Percentiles rank a stretch among this genome's conserved stretches.
Evolutionary conservation across 805 yeast species (phyloP).

Genomic region (Diddensiella transvaalensis): DNA sequence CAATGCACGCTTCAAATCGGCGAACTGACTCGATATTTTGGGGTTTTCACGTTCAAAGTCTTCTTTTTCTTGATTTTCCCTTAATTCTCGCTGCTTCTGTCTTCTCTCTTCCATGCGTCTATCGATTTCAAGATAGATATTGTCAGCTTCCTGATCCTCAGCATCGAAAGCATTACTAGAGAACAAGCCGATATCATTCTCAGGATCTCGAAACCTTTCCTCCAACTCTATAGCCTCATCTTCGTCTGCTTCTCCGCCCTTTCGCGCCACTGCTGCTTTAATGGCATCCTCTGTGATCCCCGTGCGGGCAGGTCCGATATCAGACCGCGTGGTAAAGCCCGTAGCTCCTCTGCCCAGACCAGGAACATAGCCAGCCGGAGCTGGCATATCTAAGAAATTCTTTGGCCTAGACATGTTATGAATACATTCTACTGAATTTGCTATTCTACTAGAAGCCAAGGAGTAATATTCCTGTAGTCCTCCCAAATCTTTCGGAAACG

Average conservation of each 20-base stretch:
- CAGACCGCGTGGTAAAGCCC: conserved; percentile 86
- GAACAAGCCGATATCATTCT: conserved; percentile 36
- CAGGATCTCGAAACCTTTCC: conserved; percentile 31
- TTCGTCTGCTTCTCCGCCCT: conserved; percentile 25
- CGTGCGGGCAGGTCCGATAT: conserved; percentile 50
- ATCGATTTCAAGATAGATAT: conserved; percentile 65
- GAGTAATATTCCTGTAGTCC: too few relatives aligned
- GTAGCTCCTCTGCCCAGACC: conserved; percentile 95
- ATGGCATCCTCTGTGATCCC: conserved; percentile 38
- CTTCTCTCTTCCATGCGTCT: conserved; percentile 37
- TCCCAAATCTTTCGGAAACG: too few relatives aligned
- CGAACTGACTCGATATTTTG: conserved; percentile 51
- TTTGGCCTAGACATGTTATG: neutral
- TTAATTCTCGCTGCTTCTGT: conserved; percentile 27
- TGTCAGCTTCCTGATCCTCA: conserved; percentile 78
- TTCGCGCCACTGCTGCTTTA: conserved; percentile 22
- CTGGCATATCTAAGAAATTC: conserved; percentile 70
- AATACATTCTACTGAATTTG: neutral
- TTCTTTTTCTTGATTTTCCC: conserved; percentile 26
- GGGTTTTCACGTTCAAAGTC: conserved; percentile 29
- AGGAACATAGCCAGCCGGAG: conserved; percentile 88
- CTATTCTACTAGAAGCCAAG: too few relatives aligned
- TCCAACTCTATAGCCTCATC: conserved; percentile 30
- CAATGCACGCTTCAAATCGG: conserved; percentile 63
- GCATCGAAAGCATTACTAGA: conserved; percentile 35